Evolutionary conservation across 192 early-diverging fungal genomes (phyloP).

Genomic region (Funneliformis geosporum): DNA sequence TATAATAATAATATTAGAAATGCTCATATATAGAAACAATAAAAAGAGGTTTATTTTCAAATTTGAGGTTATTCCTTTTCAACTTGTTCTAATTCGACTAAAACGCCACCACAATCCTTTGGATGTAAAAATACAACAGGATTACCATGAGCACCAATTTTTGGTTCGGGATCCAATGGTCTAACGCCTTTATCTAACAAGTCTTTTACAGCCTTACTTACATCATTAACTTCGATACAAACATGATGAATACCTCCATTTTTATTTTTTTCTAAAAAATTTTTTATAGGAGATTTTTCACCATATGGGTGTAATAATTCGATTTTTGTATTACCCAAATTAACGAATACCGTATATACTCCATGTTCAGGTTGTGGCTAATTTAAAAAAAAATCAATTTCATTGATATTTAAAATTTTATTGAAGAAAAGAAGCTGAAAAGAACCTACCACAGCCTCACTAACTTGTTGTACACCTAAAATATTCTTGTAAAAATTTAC

Average conservation of each 20-base stretch:
- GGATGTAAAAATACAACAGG: slow-evolving; percentile 83
- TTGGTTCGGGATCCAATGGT: slow-evolving; percentile 68
- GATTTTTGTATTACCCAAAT: slow-evolving; percentile 85
- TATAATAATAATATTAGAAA: no score
- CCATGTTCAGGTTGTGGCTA: slow-evolving; percentile 79
- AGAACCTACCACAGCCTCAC: slow-evolving; percentile 59
- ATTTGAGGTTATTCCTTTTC: no score
- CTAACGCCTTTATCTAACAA: slow-evolving; percentile 65
- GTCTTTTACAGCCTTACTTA: slow-evolving; percentile 64
- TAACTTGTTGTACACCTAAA: slow-evolving; percentile 65
- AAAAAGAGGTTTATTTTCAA: no score
- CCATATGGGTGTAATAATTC: slow-evolving; percentile 77
- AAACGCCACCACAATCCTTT: slow-evolving; percentile 79
- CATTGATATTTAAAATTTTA: neutral
- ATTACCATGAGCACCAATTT: slow-evolving; percentile 80
- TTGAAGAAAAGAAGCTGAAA: no score
- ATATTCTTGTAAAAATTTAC: slow-evolving; percentile 70
- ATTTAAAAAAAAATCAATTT: neutral
- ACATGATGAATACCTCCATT: slow-evolving; percentile 84
- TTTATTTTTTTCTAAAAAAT: slow-evolving; percentile 79
- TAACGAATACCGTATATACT: slow-evolving; percentile 84
- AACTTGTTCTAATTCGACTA: slow-evolving; percentile 71
- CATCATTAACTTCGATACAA: slow-evolving; percentile 75
- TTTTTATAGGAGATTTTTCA: slow-evolving; percentile 74
- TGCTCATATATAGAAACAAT: no score